Percentiles rank a stretch among this genome's conserved stretches.
phyloP scores from a whole-genome alignment of 208 protist genomes.

The Trypanosoma conorhini region DNA sequence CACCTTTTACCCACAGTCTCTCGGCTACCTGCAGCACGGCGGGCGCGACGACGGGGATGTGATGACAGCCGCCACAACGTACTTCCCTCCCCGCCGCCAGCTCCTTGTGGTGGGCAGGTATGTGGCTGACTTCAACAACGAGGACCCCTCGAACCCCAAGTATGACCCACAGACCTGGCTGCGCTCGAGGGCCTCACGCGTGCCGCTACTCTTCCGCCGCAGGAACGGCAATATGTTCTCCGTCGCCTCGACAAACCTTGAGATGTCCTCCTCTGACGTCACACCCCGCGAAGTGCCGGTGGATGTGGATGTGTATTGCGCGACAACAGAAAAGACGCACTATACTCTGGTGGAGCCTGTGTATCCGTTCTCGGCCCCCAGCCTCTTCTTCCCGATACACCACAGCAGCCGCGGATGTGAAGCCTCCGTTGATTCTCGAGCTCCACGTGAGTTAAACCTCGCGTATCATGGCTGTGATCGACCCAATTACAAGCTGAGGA shows the following conservation, averaged over 20 bases:
- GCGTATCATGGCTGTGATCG: conserved; percentile 66
- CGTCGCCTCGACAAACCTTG: conserved; percentile 3
- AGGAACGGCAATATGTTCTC: conserved; percentile 12
- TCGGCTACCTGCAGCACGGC: conserved; percentile 57
- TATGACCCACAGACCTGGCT: conserved; percentile 33
- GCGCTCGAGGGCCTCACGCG: not conserved
- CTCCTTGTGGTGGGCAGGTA: conserved; percentile 72
- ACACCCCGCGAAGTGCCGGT: not conserved
- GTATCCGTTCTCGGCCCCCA: conserved; percentile 59
- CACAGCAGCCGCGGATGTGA: conserved; percentile 42
- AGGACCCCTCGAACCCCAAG: conserved; percentile 82
- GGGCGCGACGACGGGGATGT: conserved; percentile 53
- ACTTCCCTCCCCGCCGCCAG: conserved; percentile 39
- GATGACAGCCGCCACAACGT: conserved; percentile 50
- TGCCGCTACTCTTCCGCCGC: conserved; percentile 5
- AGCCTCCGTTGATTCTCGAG: conserved; percentile 34
- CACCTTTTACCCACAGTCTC: conserved; percentile 71
- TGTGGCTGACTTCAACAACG: conserved; percentile 63
- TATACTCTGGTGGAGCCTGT: conserved; percentile 65
- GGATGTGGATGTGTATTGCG: not conserved
- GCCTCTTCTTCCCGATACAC: conserved; percentile 77
- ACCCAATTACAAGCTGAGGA: conserved; percentile 41
- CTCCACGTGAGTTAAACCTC: conserved; percentile 65
- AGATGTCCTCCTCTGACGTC: not conserved
- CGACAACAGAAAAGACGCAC: conserved; percentile 4